phyloP scores from a whole-genome alignment of 2,329 filamentous ascomycete species.

The Pseudogymnoascus sp. region DNA sequence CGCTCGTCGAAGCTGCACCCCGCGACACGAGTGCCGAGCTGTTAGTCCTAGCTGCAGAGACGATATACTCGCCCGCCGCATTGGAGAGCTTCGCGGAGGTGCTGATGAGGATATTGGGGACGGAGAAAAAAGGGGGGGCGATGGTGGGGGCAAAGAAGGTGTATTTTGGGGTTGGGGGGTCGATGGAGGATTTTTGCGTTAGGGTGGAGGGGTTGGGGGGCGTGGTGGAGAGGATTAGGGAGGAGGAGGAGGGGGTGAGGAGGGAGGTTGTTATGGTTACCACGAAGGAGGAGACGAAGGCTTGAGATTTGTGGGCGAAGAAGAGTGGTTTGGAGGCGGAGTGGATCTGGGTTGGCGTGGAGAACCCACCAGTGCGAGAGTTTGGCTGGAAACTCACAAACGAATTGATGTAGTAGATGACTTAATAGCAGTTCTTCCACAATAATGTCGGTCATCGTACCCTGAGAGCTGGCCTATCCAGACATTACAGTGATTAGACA shows the following conservation, averaged over 20 bases:
- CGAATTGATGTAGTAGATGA: neutral
- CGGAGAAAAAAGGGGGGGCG: constrained; percentile 39
- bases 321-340: neutral
- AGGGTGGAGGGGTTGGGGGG: constrained; percentile 42
- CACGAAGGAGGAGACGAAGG: neutral
- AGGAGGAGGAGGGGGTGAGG: constrained; percentile 53
- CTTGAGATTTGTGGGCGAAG: neutral
- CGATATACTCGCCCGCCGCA: constrained; percentile 71
- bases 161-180: constrained; percentile 80
- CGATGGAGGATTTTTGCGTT: constrained; percentile 63
- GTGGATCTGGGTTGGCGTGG: neutral
- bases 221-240: constrained; percentile 41
- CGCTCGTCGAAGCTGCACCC: constrained; percentile 39
- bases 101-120: constrained; percentile 49
- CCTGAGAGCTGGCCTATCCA: too few relatives aligned
- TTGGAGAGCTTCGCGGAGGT: constrained; percentile 61
- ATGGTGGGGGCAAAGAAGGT: constrained; percentile 69
- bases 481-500: too few relatives aligned
- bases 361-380: neutral
- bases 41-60: constrained; percentile 66
- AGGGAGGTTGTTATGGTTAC: constrained; percentile 45
- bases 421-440: too few relatives aligned
- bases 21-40: constrained; percentile 20
- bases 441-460: too few relatives aligned
- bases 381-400: neutral